Evolutionary conservation across 2,329 filamentous ascomycete genomes (phyloP).

Genomic region (Pseudogymnoascus sp.): DNA sequence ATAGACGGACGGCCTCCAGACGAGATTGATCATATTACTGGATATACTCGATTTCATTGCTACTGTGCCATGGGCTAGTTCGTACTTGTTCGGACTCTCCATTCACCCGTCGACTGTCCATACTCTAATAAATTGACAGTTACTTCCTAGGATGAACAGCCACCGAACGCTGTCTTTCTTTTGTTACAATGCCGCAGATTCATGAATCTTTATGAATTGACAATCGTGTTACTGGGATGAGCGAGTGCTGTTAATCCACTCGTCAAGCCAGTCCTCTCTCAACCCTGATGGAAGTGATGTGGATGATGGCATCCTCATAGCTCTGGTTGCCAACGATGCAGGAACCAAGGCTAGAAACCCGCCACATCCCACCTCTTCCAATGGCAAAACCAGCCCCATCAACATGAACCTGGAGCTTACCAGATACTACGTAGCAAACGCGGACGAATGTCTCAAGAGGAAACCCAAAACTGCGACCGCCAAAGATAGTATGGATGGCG

Average conservation of each 20-base stretch:
- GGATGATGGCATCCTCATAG: neutral
- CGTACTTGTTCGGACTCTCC: neutral
- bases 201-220: neutral
- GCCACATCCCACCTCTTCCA: slow-evolving; percentile 18
- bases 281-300: neutral
- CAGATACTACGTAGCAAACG: slow-evolving; percentile 18
- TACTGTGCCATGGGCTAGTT: neutral
- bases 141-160: neutral
- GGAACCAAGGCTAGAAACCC: slow-evolving; percentile 11
- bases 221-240: neutral
- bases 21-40: neutral
- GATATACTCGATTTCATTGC: neutral
- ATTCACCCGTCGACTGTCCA: neutral
- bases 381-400: slow-evolving; percentile 15
- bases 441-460: slow-evolving; percentile 8
- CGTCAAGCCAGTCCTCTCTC: neutral
- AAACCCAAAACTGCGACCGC: slow-evolving; percentile 5
- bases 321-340: neutral
- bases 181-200: neutral
- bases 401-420: slow-evolving; percentile 17
- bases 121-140: neutral
- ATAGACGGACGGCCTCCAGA: neutral
- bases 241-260: neutral
- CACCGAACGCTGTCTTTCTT: neutral
- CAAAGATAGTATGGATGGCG: slow-evolving; percentile 11